A percentile compares a stretch with the other conserved stretches of the same genome.
phyloP scores from a whole-genome alignment of 352 stramenopile species.

The Phytophthora pseudosyringae region DNA sequence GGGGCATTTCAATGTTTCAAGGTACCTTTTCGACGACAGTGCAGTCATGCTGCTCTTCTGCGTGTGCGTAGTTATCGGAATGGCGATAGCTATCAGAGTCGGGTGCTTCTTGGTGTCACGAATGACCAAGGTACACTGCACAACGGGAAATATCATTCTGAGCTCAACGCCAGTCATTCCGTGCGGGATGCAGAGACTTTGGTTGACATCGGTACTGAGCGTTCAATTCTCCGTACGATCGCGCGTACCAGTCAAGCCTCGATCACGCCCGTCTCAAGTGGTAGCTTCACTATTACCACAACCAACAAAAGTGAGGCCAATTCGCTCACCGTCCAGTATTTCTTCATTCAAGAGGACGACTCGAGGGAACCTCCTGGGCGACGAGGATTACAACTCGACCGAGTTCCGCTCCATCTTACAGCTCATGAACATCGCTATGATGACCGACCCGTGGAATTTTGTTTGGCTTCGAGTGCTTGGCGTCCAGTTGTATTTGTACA shows the following conservation, averaged over 20 bases:
- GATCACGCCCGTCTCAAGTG: background rate
- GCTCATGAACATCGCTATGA: constrained; percentile 56
- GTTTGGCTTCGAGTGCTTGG: constrained; percentile 37
- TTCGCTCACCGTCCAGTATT: background rate
- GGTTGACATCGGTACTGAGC: constrained; percentile 19
- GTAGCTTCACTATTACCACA: background rate
- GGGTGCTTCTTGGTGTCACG: background rate
- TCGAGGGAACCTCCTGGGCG: background rate
- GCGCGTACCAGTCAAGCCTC: too few species aligned
- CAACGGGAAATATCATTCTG: constrained; percentile 13
- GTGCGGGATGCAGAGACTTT: constrained; percentile 18
- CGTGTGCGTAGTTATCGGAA: constrained; percentile 11
- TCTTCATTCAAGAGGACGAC: background rate
- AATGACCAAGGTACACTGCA: background rate
- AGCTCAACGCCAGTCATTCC: constrained; percentile 21
- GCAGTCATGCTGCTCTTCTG: constrained; percentile 24
- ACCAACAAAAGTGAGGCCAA: background rate
- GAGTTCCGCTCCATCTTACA: constrained; percentile 38
- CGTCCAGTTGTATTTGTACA: constrained; percentile 41
- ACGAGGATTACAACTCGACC: constrained; percentile 2
- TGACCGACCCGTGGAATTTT: constrained; percentile 52
- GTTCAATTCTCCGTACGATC: constrained; percentile 17
- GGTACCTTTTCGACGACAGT: constrained; percentile 27
- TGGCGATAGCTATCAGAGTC: background rate
- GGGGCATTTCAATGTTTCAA: constrained; percentile 20